Conservation (phyloP, 108 stramenopile genomes). For the Cyclostephanos invisitatus region DNA sequence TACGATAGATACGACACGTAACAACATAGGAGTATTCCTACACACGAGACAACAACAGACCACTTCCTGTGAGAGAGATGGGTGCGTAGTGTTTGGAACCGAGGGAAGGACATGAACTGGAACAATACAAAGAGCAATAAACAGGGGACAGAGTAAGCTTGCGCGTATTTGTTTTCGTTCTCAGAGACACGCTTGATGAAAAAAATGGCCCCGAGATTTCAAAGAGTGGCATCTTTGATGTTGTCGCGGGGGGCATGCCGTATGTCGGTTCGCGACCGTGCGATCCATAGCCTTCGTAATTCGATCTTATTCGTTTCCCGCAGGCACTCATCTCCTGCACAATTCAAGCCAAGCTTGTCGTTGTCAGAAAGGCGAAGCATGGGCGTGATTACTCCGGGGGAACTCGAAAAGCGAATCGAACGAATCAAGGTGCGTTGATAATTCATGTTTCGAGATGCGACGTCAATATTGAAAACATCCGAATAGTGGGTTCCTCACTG, state of each 20-base stretch:
- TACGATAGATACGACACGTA: no score
- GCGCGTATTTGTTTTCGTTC: neutral
- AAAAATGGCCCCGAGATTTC: neutral
- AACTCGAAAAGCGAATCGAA: slow-evolving; percentile 36
- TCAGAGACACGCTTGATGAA: neutral
- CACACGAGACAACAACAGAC: no score
- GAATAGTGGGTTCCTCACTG: neutral
- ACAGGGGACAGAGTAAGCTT: no score
- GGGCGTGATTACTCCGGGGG: slow-evolving; percentile 25
- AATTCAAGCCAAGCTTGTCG: slow-evolving; percentile 8
- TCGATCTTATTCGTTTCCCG: neutral
- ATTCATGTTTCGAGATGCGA: neutral
- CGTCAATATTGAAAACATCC: slow-evolving; percentile 5
- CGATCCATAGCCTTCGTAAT: neutral
- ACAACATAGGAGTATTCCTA: no score
- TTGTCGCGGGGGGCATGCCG: neutral
- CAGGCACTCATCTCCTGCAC: neutral
- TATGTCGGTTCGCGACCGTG: neutral
- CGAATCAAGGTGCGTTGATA: slow-evolving; percentile 27
- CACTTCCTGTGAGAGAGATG: no score
- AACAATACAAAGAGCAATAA: no score
- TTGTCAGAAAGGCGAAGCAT: slow-evolving; percentile 6
- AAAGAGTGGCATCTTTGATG: neutral
- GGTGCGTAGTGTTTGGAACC: no score
- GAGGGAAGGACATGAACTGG: no score